phyloP scores from a whole-genome alignment of 306 rosid genomes.

The Citrullus mucosospermus region DNA sequence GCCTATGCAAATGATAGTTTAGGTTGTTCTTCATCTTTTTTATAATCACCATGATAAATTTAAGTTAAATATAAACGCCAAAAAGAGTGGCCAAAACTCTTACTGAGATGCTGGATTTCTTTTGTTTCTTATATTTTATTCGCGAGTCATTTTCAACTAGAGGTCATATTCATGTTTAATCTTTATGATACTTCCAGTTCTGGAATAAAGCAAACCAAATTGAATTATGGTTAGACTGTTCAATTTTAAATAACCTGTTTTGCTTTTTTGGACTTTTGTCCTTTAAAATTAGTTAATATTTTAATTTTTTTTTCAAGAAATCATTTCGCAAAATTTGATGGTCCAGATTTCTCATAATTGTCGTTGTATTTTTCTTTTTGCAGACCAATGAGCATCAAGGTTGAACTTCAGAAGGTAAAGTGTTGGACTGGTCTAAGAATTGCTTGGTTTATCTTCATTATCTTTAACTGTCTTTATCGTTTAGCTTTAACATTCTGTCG shows the following conservation, averaged over 20 bases:
- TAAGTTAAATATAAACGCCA: neutral
- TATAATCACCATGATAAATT: neutral
- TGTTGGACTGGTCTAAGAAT: constrained; percentile 12
- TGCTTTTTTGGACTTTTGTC: neutral
- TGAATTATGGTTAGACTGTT: neutral
- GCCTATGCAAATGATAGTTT: neutral
- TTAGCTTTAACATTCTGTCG: neutral
- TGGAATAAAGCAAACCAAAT: neutral
- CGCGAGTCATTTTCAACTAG: neutral
- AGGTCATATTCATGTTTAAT: neutral
- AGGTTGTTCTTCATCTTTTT: neutral
- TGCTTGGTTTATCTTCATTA: neutral
- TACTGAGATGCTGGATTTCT: neutral
- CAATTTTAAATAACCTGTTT: neutral
- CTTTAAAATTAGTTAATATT: neutral
- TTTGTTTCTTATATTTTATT: neutral
- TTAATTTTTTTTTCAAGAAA: neutral
- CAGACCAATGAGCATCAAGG: constrained; percentile 10
- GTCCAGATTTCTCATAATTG: neutral
- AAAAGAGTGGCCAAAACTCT: neutral
- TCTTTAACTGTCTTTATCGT: neutral
- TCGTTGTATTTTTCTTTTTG: neutral
- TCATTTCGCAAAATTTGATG: neutral
- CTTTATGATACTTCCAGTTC: neutral
- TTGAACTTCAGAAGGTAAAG: constrained; percentile 17